Base-by-base conservation (phyloP, 352 stramenopile genomes). In the Hyaloperonospora arabidopsidis region DNA sequence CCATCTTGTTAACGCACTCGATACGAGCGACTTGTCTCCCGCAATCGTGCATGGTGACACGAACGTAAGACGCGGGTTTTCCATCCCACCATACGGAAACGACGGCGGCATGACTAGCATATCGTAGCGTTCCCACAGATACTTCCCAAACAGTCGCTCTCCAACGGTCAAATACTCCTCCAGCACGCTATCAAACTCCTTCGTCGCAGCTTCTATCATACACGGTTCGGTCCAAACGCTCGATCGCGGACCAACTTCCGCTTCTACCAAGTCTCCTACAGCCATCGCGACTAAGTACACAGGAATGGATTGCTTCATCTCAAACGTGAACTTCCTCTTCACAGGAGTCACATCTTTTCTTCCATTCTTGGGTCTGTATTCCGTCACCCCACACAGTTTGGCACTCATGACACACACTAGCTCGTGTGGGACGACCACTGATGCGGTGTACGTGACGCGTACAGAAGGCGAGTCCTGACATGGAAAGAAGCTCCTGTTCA, bases 31-130 rank as follows among this genome's bases (percentile, higher is more conserved):
- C 39, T 86, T 76, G 23, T 93, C 83, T 1, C 84, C 81, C n/a
- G 74, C 73, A 55, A 93, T 69, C 15, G 85, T 76, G 17, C 71
- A 85, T 32, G 80, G 84, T 21, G 84, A 91, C 47, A 89, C 65
- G 46, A 89, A 97, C 10, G 89, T 96, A 34, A 96, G 72, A 25
- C 86, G 78, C 8, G 89, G 89, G 69, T 97, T 97, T 68, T 99
- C 97, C 96, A 99, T 99, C n/a, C 96, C 97, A 32, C 97, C 97
- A 67, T 98, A 99, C 0, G 86, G 84, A 54, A 96, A 96, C n/a
- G 76, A 93, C 6, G 82, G 82, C 10, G 84, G 84, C 81, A 95
- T 88, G 32, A 89, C 72, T 38, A 95, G 51, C 47, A 95, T 54
- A 52, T 92, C 84, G 57, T 95, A 95, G 8, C 72, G 76, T 50